Base-by-base conservation (phyloP, 2,329 filamentous ascomycete species). In the Botrytis sinoallii region DNA sequence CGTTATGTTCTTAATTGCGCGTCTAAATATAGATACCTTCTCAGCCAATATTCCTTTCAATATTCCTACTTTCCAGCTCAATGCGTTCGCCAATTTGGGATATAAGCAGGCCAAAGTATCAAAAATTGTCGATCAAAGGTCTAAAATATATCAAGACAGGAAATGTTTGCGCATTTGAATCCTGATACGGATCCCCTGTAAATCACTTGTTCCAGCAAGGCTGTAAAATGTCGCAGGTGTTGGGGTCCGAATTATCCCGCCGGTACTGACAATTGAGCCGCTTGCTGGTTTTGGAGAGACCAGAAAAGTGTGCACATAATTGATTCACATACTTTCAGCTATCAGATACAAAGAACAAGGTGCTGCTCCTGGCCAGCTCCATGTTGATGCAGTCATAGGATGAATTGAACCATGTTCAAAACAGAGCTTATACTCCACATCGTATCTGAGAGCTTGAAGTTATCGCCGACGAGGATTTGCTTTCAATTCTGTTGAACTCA, bases 41-140 rank as follows among this genome's bases (percentile, higher is more conserved):
- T 8, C 9, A 22, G 16, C 9, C 46, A 68, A 55, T 55, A 68
- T 55, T 68, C 65, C 65, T 68, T 68, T 40, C 65, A 42, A 68
- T 68, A 68, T 29, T 68, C 65, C 35, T 55, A 40, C 32, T 22
- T 2, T 55, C 46, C 22, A 67, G 65, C 46, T 55, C 46, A 67
- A 67, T 67, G 32, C 65, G 10, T n/a, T 38, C 14, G 10, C 63
- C 42, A 32, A 65, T 12, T 52, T 52, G 32, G 32, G 64, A 52
- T 38, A 1, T 29, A 55, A 16, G 5, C 8, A 55, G 32, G 9
- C 8, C 25, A 55, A 29, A 46, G 10, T n/a, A 40, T 25, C 42
- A 35, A 68, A 29, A 0, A 16, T 40, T 68, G 25, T 20, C 2
- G 32, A 40, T 22, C 29, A n/a, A 55, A 40, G 32, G 16, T 67